A percentile compares a stretch with the other conserved stretches of the same genome.
phyloP scores from a whole-genome alignment of 768 basidiomycete genomes.

The Amanita exitialis region DNA sequence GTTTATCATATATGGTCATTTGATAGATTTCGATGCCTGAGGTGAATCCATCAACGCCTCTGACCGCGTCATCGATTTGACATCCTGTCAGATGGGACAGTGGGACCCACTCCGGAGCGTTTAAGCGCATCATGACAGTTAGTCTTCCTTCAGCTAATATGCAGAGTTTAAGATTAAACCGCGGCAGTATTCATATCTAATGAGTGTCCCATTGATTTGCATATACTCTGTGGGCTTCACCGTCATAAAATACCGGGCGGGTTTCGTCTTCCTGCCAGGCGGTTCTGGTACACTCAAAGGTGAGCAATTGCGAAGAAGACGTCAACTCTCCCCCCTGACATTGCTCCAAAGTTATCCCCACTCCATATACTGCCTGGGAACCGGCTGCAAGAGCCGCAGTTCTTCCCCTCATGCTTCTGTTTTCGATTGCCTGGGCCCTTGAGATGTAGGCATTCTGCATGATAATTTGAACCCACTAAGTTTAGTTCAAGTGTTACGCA shows the following conservation, averaged over 20 bases:
- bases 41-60: slow-evolving; percentile 24
- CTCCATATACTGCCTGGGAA: slow-evolving; percentile 52
- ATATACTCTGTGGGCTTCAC: slow-evolving; percentile 53
- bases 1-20: slow-evolving; percentile 73
- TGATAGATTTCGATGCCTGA: slow-evolving; percentile 68
- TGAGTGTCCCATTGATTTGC: slow-evolving; percentile 50
- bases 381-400: slow-evolving; percentile 33
- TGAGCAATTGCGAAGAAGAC: slow-evolving; percentile 21
- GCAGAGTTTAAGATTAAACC: neutral
- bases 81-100: slow-evolving; percentile 50
- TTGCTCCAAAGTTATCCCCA: slow-evolving; percentile 44
- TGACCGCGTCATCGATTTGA: neutral
- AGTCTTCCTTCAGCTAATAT: slow-evolving; percentile 11
- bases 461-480: neutral
- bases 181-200: slow-evolving; percentile 59
- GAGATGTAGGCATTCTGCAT: slow-evolving; percentile 48
- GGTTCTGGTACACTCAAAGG: slow-evolving; percentile 24
- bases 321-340: neutral
- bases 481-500: slow-evolving; percentile 51
- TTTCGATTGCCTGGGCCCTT: slow-evolving; percentile 60
- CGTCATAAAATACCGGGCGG: slow-evolving; percentile 65
- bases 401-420: slow-evolving; percentile 55
- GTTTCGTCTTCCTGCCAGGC: slow-evolving; percentile 36
- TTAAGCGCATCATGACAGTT: slow-evolving; percentile 83
- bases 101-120: slow-evolving; percentile 58